Conservation (phyloP, 306 rosid genomes). For the Mucuna pruriens region DNA sequence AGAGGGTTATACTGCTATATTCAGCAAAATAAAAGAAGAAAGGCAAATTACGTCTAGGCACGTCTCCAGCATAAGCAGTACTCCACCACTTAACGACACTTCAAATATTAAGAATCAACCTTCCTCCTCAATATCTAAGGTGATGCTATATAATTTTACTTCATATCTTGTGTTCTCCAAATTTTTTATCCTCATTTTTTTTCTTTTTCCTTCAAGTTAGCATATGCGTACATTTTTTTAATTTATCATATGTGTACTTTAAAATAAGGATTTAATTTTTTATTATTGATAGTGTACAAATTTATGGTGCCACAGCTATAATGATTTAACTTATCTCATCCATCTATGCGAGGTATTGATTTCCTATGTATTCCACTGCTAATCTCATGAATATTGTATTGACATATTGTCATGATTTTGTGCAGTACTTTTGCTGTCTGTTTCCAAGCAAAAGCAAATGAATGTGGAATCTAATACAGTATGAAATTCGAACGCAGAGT, state of each 20-base stretch:
- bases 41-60: background rate
- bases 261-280: background rate
- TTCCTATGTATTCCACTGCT: background rate
- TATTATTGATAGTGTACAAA: background rate
- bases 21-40: conserved; percentile 41
- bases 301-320: background rate
- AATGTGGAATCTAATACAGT: background rate
- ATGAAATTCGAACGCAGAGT: background rate
- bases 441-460: conserved; percentile 27
- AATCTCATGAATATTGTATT: background rate
- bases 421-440: conserved; percentile 51
- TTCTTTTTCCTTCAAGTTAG: too few relatives aligned
- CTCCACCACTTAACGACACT: conserved; percentile 1
- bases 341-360: background rate
- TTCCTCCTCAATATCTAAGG: conserved; percentile 34
- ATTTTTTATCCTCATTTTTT: too few relatives aligned
- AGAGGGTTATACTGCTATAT: conserved; percentile 40
- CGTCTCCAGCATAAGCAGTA: background rate
- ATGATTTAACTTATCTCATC: background rate
- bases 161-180: background rate
- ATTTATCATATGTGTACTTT: background rate
- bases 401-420: background rate
- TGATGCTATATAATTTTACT: background rate
- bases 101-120: conserved; percentile 34
- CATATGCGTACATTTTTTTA: too few relatives aligned